Conservation (phyloP, 2,329 filamentous ascomycete species). For the Nothophaeocryptopus gaeumannii region DNA sequence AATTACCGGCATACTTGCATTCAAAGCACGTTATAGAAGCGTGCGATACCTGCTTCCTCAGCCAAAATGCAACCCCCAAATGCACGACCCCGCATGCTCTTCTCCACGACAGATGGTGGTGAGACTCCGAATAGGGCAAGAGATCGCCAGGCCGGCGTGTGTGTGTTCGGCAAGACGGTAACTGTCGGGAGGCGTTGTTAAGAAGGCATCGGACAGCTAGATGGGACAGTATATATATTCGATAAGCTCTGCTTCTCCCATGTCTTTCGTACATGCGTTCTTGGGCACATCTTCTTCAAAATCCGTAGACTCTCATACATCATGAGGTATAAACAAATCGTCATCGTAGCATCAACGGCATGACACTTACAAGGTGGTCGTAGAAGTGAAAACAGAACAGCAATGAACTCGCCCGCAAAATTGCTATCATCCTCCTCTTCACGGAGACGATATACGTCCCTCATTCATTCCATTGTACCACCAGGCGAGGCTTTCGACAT, state of each 20-base stretch:
- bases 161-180: constrained; percentile 2
- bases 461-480: too few relatives aligned
- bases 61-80: constrained; percentile 10
- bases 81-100: constrained; percentile 5
- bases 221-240: too few relatives aligned
- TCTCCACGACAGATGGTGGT: constrained; percentile 2
- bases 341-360: neutral
- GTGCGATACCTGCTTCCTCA: neutral
- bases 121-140: neutral
- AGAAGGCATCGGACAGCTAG: neutral
- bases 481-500: too few relatives aligned
- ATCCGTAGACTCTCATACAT: too few relatives aligned
- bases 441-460: too few relatives aligned
- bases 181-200: neutral
- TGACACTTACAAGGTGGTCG: too few relatives aligned
- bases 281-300: neutral
- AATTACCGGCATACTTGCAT: too few relatives aligned
- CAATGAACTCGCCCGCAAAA: too few relatives aligned
- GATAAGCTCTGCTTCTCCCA: neutral
- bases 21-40: too few relatives aligned
- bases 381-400: too few relatives aligned
- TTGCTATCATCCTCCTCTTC: too few relatives aligned
- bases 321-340: neutral
- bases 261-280: constrained; percentile 12
- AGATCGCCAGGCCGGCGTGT: neutral